Percentiles rank a stretch among this genome's conserved stretches.
These are phyloP conservation scores for Ceratobasidium papillatum DNA, from an alignment of 1,284 basidiomycete genomes.

Conservation along the genomic window DNA sequence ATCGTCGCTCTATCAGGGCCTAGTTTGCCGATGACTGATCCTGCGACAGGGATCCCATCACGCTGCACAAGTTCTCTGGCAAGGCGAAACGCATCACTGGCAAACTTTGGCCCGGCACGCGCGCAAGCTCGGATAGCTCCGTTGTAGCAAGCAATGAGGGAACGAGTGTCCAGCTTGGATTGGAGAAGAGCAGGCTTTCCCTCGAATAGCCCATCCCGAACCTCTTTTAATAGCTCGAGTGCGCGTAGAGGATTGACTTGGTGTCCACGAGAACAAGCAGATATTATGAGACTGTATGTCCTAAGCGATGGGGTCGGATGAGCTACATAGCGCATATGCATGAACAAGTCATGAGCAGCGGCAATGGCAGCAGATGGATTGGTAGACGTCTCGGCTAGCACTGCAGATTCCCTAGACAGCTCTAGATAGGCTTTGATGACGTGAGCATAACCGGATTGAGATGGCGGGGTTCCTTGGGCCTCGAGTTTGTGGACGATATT, in stretches of 20 bases:
- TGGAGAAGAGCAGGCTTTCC: slow-evolving; percentile 69
- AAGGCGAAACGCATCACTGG: slow-evolving; percentile 80
- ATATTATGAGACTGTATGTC: slow-evolving; percentile 89
- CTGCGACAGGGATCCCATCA: slow-evolving; percentile 56
- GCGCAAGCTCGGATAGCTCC: slow-evolving; percentile 83
- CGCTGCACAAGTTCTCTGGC: slow-evolving; percentile 83
- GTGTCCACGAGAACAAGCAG: slow-evolving; percentile 72
- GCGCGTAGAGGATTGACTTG: slow-evolving; percentile 87
- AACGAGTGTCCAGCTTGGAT: slow-evolving; percentile 60
- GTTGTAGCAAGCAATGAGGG: slow-evolving; percentile 62
- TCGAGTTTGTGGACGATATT: slow-evolving; percentile 37
- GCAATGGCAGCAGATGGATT: slow-evolving; percentile 49
- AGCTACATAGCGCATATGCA: slow-evolving; percentile 95
- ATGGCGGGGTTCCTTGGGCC: slow-evolving; percentile 34
- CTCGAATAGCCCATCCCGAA: slow-evolving; percentile 51
- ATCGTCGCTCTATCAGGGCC: slow-evolving; percentile 78
- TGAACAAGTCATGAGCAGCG: slow-evolving; percentile 72
- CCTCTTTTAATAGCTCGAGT: slow-evolving; percentile 92
- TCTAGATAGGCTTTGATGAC: slow-evolving; percentile 56
- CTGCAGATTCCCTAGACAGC: slow-evolving; percentile 56
- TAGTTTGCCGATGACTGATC: slow-evolving; percentile 57
- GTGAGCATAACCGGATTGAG: slow-evolving; percentile 19
- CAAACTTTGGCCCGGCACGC: slow-evolving; percentile 64
- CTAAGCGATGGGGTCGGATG: slow-evolving; percentile 80
- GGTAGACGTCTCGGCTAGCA: slow-evolving; percentile 19